Base-by-base conservation (phyloP, 2,329 filamentous ascomycete genomes). In the Beauveria sp. region DNA sequence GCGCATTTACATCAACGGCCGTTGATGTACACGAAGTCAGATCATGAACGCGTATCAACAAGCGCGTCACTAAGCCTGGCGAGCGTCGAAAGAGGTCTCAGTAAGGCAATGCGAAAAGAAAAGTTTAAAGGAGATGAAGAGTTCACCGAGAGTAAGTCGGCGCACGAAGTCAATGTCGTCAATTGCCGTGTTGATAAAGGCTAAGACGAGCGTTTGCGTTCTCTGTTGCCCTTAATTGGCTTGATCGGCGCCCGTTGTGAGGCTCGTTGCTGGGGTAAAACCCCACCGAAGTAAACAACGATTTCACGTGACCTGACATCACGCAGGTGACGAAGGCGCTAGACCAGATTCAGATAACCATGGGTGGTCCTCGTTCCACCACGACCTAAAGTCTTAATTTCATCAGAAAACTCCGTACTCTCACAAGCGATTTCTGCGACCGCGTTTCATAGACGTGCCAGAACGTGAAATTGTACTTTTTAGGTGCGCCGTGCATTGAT, bases 221-320 rank as follows among this genome's bases (percentile, higher is more conserved):
- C 40, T 45, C n/a, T 51, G 22, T 40, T 20, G 38, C 34, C 5
- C 24, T 53, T 24, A 16, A 28, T 34, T 24, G 24, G 38, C 40
- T 62, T 43, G 34, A 57, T 62, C 42, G 34, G 47, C 53, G 9
- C 42, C 34, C 28, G 10, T 49, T 50, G 10, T 38, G 43, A 57
- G 54, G 46, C 16, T 65, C 64, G 70, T 72, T 72, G 70, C 70
- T 64, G 62, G 65, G 70, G 68, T 62, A 63, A 55, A 62, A 51
- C 64, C 63, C 62, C 63, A 53, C 53, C 61, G 20, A 69, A 70
- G 70, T 71, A 72, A 72, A 72, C 69, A 72, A 64, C 58, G 22
- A n/a, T 2, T 16, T 12, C 67, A 68, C 67, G 67, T 69, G 67
- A 68, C 55, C 24, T 26, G 38, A 43, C 30, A 34, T 45, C 42